Evolutionary conservation across 495 filamentous ascomycete genomes (phyloP), one percentile per base, ranked within the genome.

Genomic region (Amphirosellinia nigrospora): DNA sequence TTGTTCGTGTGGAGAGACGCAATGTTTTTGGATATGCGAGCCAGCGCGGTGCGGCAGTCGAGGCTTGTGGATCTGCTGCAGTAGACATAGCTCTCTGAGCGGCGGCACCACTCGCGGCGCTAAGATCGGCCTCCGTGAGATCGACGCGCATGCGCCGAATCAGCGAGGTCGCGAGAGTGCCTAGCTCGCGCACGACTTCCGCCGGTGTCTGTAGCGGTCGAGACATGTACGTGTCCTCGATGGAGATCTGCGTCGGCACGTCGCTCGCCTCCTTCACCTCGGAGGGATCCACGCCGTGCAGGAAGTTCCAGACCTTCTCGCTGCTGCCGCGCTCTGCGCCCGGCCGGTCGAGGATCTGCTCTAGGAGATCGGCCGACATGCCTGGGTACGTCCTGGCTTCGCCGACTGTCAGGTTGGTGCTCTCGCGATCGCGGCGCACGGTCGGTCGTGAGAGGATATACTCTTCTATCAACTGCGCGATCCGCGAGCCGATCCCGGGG

Each of bases 231-330:
- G 92, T 93, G 77, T 98, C 93, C 76, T 98, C 95, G 70, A 98
- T 96, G 79, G 92, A 94, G 77, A 98, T 97, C 78, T 97, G 94
- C 15, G 88, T 89, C 0, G 95, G 95, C 16, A 97, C 78, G 46
- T 88, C 88, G 72, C 88, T 86, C 2, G 90, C 91, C 70, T 89
- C 85, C 23, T 86, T 84, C 21, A 98, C 93, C 50, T 91, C 89
- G 9, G 86, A 82, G 65, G 84, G 74, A 75, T 92, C 91, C 19
- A 87, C 78, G 46, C 89, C 91, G 74, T 92, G 85, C 9, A 92
- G 78, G 1, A 91, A 80, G 43, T 75, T 77, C 89, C 88, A 92
- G 0, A 88, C 74, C 70, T 88, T 90, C 46, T 73, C 71, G 0
- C 91, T 92, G 50, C 95, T 87, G 19, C 89, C 92, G 67, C 87